Conservation (phyloP, 805 yeast genomes). For the Sugiyamaella valdiviana region DNA sequence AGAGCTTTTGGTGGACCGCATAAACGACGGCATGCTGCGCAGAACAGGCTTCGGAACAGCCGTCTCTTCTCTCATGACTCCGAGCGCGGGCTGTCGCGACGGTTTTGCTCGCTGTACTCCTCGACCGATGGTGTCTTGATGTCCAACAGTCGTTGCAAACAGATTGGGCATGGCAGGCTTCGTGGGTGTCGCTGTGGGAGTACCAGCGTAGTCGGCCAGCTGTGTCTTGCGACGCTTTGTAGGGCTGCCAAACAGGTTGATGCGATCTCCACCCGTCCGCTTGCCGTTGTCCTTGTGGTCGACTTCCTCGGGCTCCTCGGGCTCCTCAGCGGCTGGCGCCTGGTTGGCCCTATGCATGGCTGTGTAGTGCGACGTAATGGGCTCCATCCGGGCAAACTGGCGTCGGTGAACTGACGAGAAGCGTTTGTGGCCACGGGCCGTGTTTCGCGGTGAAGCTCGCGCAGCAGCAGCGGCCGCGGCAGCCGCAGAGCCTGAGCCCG, state of each 20-base stretch:
- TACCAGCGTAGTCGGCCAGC: background rate
- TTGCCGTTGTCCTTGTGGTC: slow-evolving; percentile 3
- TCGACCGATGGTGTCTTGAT: background rate
- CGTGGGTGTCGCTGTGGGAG: background rate
- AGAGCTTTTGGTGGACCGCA: background rate
- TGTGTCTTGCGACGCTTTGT: slow-evolving; percentile 17
- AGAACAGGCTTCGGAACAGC: background rate
- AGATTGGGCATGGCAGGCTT: background rate
- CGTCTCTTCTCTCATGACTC: background rate
- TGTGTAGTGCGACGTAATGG: slow-evolving; percentile 19
- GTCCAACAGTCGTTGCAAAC: background rate
- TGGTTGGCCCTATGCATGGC: slow-evolving; percentile 1
- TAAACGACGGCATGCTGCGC: background rate
- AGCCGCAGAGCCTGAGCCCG: slow-evolving; percentile 1
- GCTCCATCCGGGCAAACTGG: slow-evolving; percentile 25
- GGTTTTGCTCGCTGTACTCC: too few species aligned
- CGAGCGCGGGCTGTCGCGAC: too few species aligned
- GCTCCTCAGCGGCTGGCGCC: background rate
- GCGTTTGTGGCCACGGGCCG: slow-evolving; percentile 12
- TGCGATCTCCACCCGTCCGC: background rate
- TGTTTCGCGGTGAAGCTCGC: background rate
- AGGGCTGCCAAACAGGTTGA: slow-evolving; percentile 9
- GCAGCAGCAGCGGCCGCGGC: slow-evolving; percentile 12
- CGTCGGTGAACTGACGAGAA: slow-evolving; percentile 24
- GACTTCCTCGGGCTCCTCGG: background rate